Base-by-base conservation (phyloP, 2,329 filamentous ascomycete species). In the Purpureocillium lavendulum region DNA sequence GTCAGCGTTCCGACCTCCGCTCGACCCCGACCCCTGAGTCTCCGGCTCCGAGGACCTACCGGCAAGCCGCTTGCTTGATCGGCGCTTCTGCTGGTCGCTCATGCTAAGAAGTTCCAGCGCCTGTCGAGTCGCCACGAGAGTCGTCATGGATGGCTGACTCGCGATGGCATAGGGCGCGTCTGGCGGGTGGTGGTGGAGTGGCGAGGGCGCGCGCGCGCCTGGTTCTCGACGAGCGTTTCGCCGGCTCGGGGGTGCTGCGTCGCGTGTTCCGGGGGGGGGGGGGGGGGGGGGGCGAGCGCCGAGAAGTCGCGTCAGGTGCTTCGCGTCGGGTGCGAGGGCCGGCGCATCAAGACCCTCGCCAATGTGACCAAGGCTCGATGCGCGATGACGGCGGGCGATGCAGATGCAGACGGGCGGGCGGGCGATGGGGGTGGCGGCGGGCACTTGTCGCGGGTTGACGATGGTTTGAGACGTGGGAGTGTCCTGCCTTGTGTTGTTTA, bases 101-200 rank as follows among this genome's bases (percentile, higher is more conserved):
- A 82, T 82, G 71, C 75, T 82, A 70, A 80, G 67, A 60, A 75
- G 66, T 75, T 80, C 70, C 65, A 82, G 67, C 67, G 76, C 74
- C 65, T 72, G 70, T 59, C 75, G 75, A 58, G 72, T 73, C 62
- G 70, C 72, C 62, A 82, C 69, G 64, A 82, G 68, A 61, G 78
- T 81, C 77, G 78, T 82, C 78, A 82, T 82, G 75, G 75, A 80
- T 73, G 70, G 67, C 66, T 58, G 48, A 48, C 49, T 54, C 38
- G 41, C 49, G 49, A 31, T 29, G 28, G 30, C 45, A 47, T 43
- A 13, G 6, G 21, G 21, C 21, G 21, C 21, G 21, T 26, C 6
- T 10, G 5, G 21, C 10, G 21, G 5, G 21, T 6, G 37, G 33
- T 15, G 30, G 34, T 15, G n/a, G 14, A 18, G n/a, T 14, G 39